Evolutionary conservation across 768 basidiomycete species (phyloP).

Genomic region (Mycena capillaripes): DNA sequence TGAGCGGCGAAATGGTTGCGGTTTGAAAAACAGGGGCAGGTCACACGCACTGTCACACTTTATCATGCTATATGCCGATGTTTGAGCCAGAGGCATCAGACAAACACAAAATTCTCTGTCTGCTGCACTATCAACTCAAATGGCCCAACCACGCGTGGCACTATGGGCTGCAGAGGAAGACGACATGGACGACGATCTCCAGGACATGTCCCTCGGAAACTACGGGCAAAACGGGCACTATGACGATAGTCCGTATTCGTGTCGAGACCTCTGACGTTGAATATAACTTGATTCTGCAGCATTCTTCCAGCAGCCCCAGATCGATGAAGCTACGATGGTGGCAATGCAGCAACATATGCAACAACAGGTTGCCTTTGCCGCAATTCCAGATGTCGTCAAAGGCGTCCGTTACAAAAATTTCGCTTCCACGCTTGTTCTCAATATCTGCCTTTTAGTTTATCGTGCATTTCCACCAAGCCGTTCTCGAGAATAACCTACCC

Average conservation of each 20-base stretch:
- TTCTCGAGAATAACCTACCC: conserved; percentile 89
- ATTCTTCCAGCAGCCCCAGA: conserved; percentile 69
- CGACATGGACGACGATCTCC: conserved; percentile 82
- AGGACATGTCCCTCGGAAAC: conserved; percentile 76
- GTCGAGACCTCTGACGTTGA: conserved; percentile 11
- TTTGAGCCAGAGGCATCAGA: conserved; percentile 2
- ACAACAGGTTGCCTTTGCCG: conserved; percentile 84
- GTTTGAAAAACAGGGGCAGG: too few species aligned
- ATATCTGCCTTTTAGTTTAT: conserved; percentile 75
- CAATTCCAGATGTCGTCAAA: conserved; percentile 92
- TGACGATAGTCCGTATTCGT: conserved; percentile 67
- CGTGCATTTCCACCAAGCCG: conserved; percentile 94
- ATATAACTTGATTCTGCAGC: conserved; percentile 46
- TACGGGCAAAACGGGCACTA: conserved; percentile 79
- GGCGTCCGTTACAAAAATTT: conserved; percentile 63
- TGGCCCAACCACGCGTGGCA: conserved; percentile 77
- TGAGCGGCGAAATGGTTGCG: too few species aligned
- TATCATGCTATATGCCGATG: background rate
- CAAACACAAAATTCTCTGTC: conserved; percentile 29
- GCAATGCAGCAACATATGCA: conserved; percentile 89
- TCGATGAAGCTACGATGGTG: conserved; percentile 78
- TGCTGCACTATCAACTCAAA: conserved; percentile 41
- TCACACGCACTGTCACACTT: too few species aligned
- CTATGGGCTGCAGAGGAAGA: conserved; percentile 81
- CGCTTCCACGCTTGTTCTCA: conserved; percentile 28